A percentile compares a stretch with the other conserved stretches of the same genome.
Evolutionary conservation across 805 yeast genomes (phyloP).

Genomic region (Yarrowia deformans): DNA sequence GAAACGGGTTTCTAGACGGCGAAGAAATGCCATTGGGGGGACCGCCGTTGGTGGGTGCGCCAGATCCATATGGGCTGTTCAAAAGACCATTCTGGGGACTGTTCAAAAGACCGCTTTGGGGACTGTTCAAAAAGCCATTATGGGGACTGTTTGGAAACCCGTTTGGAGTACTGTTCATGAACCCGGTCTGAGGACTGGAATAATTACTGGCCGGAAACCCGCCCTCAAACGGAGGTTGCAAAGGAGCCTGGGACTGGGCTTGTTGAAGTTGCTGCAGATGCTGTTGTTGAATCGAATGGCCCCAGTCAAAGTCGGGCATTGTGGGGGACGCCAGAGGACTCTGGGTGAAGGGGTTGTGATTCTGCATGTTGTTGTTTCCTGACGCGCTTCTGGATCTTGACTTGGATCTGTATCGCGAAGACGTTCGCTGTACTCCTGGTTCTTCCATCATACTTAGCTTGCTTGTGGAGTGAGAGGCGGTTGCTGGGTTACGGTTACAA

Average conservation of each 20-base stretch:
- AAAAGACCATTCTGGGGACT: not conserved
- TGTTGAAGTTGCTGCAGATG: conserved; percentile 25
- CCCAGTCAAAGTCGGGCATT: conserved; percentile 34
- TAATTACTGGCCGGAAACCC: not conserved
- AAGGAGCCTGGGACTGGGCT: conserved; percentile 9
- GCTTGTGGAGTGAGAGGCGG: no score
- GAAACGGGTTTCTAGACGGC: conserved; percentile 13
- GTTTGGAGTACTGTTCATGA: not conserved
- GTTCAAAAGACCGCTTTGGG: not conserved
- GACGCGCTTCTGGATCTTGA: conserved; percentile 3
- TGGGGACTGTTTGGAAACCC: conserved; percentile 1
- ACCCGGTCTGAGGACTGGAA: conserved; percentile 4
- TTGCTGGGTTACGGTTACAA: conserved; percentile 18
- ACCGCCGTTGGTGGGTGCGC: not conserved
- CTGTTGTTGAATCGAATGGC: conserved; percentile 12
- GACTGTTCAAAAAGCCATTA: not conserved
- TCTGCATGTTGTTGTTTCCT: not conserved
- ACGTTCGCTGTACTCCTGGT: conserved; percentile 21
- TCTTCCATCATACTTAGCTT: conserved; percentile 5
- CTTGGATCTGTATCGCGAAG: conserved; percentile 21
- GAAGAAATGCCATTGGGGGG: not conserved
- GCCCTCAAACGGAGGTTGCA: conserved; percentile 17
- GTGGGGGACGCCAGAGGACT: conserved; percentile 17
- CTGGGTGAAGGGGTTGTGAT: conserved; percentile 11
- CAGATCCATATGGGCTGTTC: not conserved